Evolutionary conservation across 2,329 filamentous ascomycete genomes (phyloP).

Genomic region (Aspergillus eucalypticola): DNA sequence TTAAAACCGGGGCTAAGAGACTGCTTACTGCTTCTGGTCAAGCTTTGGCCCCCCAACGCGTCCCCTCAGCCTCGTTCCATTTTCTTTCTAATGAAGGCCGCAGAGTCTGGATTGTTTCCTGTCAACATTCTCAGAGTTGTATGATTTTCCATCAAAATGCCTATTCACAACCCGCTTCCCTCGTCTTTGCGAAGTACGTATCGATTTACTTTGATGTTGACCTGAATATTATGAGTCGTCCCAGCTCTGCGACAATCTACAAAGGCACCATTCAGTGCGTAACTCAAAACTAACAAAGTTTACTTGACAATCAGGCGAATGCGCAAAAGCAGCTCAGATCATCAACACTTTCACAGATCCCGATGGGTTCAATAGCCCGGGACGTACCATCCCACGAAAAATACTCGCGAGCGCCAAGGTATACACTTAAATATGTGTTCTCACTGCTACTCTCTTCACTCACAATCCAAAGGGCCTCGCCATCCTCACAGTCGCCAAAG

Average conservation of each 20-base stretch:
- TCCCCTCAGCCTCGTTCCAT: neutral
- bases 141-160: neutral
- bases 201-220: neutral
- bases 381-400: slow-evolving; percentile 5
- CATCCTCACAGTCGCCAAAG: slow-evolving; percentile 47
- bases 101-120: neutral
- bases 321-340: slow-evolving; percentile 11
- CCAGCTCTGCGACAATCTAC: neutral
- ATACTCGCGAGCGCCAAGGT: slow-evolving; percentile 14
- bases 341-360: slow-evolving; percentile 14
- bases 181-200: neutral
- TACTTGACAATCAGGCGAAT: slow-evolving; percentile 4
- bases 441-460: neutral
- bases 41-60: neutral
- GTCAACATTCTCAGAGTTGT: neutral
- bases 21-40: neutral
- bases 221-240: neutral
- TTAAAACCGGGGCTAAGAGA: neutral
- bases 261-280: neutral
- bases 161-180: neutral
- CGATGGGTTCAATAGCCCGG: slow-evolving; percentile 4
- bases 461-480: slow-evolving; percentile 41
- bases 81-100: neutral
- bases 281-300: neutral
- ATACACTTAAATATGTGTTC: neutral